Percentiles rank a stretch among this genome's conserved stretches.
Conservation (phyloP, 108 stramenopile species). For the Nitzschia palea region DNA sequence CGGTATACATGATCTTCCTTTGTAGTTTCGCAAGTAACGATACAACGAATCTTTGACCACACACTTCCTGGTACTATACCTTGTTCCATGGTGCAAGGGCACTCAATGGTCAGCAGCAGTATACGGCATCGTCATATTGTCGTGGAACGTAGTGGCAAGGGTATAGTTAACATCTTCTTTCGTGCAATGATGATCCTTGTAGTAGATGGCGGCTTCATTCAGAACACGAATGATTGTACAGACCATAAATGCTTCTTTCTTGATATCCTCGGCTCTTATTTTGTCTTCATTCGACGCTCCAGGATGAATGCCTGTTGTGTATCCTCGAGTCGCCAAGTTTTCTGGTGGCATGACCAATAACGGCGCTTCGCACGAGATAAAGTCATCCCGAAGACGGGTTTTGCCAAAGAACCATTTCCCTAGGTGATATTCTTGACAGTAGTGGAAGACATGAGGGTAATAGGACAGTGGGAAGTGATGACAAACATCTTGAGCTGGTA, state of each 20-base stretch:
- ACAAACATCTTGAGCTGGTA: conserved; percentile 49
- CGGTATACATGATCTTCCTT: no score
- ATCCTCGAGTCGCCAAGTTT: conserved; percentile 48
- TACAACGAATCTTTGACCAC: no score
- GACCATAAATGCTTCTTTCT: conserved; percentile 62
- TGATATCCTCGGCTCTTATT: conserved; percentile 27
- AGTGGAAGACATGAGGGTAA: conserved; percentile 69
- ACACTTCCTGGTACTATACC: no score
- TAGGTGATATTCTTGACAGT: conserved; percentile 71
- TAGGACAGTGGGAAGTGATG: conserved; percentile 43
- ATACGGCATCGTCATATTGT: conserved; percentile 29
- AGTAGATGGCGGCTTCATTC: conserved; percentile 75
- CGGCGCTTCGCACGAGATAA: conserved; percentile 65
- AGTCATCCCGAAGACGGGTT: conserved; percentile 62
- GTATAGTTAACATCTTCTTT: conserved; percentile 50
- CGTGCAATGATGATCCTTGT: conserved; percentile 75
- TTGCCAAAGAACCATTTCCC: conserved; percentile 77
- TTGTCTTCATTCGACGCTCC: conserved; percentile 2
- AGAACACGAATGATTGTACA: conserved; percentile 65
- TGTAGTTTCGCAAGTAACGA: no score
- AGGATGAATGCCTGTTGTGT: conserved; percentile 51
- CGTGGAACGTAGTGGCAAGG: conserved; percentile 52
- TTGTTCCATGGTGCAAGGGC: no score
- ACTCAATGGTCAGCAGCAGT: no score
- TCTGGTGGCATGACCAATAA: conserved; percentile 61